Evolutionary conservation across 208 protist species (phyloP).

Genomic region (Porcisia deanei): DNA sequence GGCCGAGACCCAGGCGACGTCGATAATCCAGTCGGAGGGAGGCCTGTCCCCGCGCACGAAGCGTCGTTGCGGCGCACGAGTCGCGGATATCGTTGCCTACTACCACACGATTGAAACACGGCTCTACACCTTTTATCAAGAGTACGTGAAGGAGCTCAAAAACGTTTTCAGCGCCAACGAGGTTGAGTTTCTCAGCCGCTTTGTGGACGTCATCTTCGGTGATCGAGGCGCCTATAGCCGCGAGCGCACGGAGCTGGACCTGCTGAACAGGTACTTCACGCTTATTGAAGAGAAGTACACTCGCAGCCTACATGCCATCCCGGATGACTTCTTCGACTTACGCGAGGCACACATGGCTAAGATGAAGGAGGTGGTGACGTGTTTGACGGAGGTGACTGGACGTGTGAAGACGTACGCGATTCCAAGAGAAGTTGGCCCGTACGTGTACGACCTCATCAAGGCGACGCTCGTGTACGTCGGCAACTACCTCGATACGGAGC

Average conservation of each 20-base stretch:
- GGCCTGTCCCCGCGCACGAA: slow-evolving; percentile 67
- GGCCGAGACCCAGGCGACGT: slow-evolving; percentile 55
- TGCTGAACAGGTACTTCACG: slow-evolving; percentile 69
- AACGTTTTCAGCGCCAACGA: slow-evolving; percentile 51
- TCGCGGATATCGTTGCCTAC: slow-evolving; percentile 84
- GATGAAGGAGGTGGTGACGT: slow-evolving; percentile 68
- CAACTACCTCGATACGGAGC: slow-evolving; percentile 64
- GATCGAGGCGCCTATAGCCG: slow-evolving; percentile 45
- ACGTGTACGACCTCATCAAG: slow-evolving; percentile 62
- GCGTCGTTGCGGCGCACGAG: slow-evolving; percentile 45
- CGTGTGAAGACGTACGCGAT: slow-evolving; percentile 63
- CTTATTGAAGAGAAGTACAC: slow-evolving; percentile 84
- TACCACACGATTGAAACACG: slow-evolving; percentile 58
- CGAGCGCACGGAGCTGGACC: slow-evolving; percentile 50
- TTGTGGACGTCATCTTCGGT: slow-evolving; percentile 64
- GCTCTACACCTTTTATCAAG: slow-evolving; percentile 71
- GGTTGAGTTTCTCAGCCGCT: slow-evolving; percentile 66
- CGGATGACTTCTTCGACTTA: slow-evolving; percentile 74
- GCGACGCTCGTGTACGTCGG: slow-evolving; percentile 49
- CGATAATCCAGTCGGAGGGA: slow-evolving; percentile 58
- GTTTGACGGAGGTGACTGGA: slow-evolving; percentile 55
- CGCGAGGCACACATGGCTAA: slow-evolving; percentile 86
- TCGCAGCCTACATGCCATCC: slow-evolving; percentile 65
- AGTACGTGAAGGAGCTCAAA: slow-evolving; percentile 62
- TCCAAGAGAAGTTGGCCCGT: slow-evolving; percentile 44